Percentiles rank a stretch among this genome's conserved stretches.
phyloP scores from a whole-genome alignment of 2,329 filamentous ascomycete species.

The Dactylellina cionopaga region DNA sequence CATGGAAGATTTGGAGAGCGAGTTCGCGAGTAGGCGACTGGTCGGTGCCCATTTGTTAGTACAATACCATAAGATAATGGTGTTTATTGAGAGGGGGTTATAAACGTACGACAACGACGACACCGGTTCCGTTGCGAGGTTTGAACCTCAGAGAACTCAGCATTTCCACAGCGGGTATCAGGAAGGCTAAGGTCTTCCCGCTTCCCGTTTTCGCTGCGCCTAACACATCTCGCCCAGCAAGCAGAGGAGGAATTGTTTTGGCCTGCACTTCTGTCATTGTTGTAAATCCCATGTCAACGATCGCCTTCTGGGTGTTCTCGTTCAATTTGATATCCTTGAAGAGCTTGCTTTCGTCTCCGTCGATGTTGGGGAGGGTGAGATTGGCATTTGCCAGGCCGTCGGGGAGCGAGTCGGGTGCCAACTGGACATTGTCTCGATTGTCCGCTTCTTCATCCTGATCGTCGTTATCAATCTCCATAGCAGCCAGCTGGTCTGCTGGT shows the following conservation, averaged over 20 bases:
- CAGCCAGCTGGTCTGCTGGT: slow-evolving; percentile 3
- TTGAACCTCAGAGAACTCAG: slow-evolving; percentile 90
- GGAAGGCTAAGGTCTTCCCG: slow-evolving; percentile 93
- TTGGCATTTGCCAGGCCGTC: slow-evolving; percentile 59
- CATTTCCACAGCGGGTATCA: slow-evolving; percentile 95
- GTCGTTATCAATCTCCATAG: slow-evolving; percentile 44
- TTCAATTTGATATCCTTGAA: slow-evolving; percentile 87
- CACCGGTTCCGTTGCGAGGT: slow-evolving; percentile 90
- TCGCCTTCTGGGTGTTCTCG: slow-evolving; percentile 86
- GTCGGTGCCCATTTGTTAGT: not conserved
- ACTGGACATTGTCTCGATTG: slow-evolving; percentile 56
- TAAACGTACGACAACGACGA: slow-evolving; percentile 70
- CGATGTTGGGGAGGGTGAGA: slow-evolving; percentile 67
- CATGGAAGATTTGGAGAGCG: slow-evolving; percentile 94
- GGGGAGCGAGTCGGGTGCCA: slow-evolving; percentile 64
- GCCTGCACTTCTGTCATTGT: slow-evolving; percentile 96
- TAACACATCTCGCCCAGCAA: slow-evolving; percentile 78
- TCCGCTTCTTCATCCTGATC: slow-evolving; percentile 59
- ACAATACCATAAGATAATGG: not conserved
- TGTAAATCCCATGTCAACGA: slow-evolving; percentile 90
- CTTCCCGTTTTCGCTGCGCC: slow-evolving; percentile 96
- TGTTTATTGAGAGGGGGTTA: too few relatives aligned
- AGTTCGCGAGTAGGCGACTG: slow-evolving; percentile 93
- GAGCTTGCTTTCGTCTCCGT: slow-evolving; percentile 70
- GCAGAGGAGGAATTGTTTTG: slow-evolving; percentile 83